phyloP scores from a whole-genome alignment of 2,329 filamentous ascomycete species.

The Chalaropsis ovoidea region DNA sequence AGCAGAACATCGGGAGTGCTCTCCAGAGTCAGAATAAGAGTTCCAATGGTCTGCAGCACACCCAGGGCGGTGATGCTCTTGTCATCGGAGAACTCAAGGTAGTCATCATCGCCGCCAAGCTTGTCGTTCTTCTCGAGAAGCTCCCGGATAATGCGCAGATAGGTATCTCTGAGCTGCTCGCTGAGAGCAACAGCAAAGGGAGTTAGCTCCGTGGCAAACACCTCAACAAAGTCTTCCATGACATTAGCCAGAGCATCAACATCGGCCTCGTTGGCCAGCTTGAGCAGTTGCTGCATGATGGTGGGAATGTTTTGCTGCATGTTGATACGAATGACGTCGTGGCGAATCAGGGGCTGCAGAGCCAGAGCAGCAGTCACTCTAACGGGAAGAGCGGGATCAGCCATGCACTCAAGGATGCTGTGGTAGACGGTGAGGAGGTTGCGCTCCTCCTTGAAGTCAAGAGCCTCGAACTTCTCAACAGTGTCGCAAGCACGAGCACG shows the following conservation, averaged over 20 bases:
- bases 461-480: constrained; percentile 92
- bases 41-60: constrained; percentile 94
- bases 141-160: constrained; percentile 84
- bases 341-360: constrained; percentile 87
- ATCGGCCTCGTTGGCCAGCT: constrained; percentile 94
- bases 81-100: constrained; percentile 88
- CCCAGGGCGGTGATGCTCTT: constrained; percentile 97
- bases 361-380: constrained; percentile 89
- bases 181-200: constrained; percentile 94
- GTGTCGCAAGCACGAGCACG: constrained; percentile 93
- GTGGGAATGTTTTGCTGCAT: constrained; percentile 98
- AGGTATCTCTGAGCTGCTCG: constrained; percentile 91
- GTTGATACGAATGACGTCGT: constrained; percentile 83
- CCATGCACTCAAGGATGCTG: constrained; percentile 94
- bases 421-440: constrained; percentile 94
- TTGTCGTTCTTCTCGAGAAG: constrained; percentile 79
- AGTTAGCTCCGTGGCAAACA: constrained; percentile 92
- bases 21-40: constrained; percentile 89
- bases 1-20: constrained; percentile 91
- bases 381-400: constrained; percentile 83
- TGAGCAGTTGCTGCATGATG: constrained; percentile 97
- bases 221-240: constrained; percentile 99
- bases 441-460: constrained; percentile 92
- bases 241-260: constrained; percentile 95
- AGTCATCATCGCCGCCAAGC: constrained; percentile 66